Evolutionary conservation across 305 asterid genomes (phyloP).

Genomic region (Andrographis paniculata): DNA sequence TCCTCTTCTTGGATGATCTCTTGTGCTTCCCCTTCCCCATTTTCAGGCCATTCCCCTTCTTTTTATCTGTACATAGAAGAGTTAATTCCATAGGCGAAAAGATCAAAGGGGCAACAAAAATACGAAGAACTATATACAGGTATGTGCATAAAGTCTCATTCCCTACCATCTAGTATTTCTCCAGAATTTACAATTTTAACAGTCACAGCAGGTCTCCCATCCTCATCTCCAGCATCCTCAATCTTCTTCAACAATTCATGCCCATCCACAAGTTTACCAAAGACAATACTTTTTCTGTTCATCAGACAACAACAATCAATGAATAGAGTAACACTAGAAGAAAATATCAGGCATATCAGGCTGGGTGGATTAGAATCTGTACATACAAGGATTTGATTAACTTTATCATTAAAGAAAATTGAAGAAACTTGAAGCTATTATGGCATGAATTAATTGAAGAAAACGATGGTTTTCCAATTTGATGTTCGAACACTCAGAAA

Average conservation of each 20-base stretch:
- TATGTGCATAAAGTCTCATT: slow-evolving; percentile 4
- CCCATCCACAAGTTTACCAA: slow-evolving; percentile 91
- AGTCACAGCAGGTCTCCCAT: slow-evolving; percentile 81
- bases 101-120: slow-evolving; percentile 11
- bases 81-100: not conserved
- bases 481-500: slow-evolving; percentile 8
- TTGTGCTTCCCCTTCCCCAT: slow-evolving; percentile 65
- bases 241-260: slow-evolving; percentile 77
- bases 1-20: slow-evolving; percentile 44
- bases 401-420: no score
- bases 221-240: slow-evolving; percentile 81
- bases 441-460: not conserved
- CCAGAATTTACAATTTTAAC: slow-evolving; percentile 91
- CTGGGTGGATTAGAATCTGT: slow-evolving; percentile 6
- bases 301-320: slow-evolving; percentile 21
- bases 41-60: slow-evolving; percentile 30
- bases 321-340: slow-evolving; percentile 1
- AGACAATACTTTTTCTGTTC: slow-evolving; percentile 77
- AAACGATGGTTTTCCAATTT: not conserved
- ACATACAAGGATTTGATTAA: no score
- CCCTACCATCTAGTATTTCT: slow-evolving; percentile 69
- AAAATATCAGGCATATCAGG: slow-evolving; percentile 4
- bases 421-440: not conserved
- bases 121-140: no score
- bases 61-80: slow-evolving; percentile 34